Evolutionary conservation across 2,329 filamentous ascomycete genomes (phyloP).

Genomic region (Lasiodiplodia sp.): DNA sequence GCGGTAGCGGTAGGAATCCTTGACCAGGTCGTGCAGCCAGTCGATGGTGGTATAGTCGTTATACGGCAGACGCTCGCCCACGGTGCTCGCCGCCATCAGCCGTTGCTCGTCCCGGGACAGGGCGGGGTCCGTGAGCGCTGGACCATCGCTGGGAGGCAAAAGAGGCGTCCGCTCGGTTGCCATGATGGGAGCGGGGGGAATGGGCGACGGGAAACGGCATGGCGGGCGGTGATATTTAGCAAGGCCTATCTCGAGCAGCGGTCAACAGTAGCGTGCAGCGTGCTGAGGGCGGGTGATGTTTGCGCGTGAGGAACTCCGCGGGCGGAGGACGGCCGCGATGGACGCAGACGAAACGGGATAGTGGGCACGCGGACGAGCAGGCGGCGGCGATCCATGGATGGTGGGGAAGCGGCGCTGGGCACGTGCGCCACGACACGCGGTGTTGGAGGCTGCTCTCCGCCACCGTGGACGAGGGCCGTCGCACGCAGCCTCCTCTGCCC

Average conservation of each 20-base stretch:
- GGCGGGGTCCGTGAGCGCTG: constrained; percentile 52
- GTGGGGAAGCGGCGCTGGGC: background rate
- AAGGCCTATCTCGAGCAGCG: constrained; percentile 5
- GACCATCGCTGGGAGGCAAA: constrained; percentile 48
- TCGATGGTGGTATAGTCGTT: constrained; percentile 70
- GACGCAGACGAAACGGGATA: background rate
- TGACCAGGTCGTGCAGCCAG: constrained; percentile 68
- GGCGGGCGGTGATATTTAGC: constrained; percentile 1
- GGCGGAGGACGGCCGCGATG: background rate
- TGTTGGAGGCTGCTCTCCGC: background rate
- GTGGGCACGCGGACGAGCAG: constrained; percentile 14
- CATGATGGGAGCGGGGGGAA: constrained; percentile 29
- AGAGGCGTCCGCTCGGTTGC: constrained; percentile 47
- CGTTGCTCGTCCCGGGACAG: constrained; percentile 58
- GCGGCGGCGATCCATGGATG: background rate
- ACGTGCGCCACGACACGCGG: background rate
- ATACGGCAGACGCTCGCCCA: constrained; percentile 65
- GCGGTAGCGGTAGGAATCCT: constrained; percentile 63
- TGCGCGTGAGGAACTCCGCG: constrained; percentile 3
- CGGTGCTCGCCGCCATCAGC: constrained; percentile 53
- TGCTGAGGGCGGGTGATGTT: background rate
- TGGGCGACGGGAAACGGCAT: background rate
- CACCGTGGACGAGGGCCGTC: background rate
- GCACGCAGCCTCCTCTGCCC: background rate
- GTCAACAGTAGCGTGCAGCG: constrained; percentile 8